Percentiles rank a stretch among this genome's conserved stretches.
These are phyloP conservation scores for Herpetomonas muscarum DNA, from an alignment of 208 protist genomes.

Conservation along the genomic window DNA sequence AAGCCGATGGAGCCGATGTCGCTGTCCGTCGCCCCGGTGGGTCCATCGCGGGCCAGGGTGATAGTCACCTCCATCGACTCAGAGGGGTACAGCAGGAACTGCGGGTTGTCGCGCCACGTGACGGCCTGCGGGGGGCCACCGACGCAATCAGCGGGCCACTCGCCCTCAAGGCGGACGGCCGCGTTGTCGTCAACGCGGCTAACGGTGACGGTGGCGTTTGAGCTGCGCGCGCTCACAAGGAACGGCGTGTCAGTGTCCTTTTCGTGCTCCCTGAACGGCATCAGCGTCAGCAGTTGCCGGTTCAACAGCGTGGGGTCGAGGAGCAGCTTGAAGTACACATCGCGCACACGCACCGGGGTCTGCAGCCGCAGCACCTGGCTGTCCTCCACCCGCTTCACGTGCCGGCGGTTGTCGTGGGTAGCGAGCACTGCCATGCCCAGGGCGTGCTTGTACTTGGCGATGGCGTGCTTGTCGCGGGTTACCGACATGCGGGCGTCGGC, in stretches of 20 bases:
- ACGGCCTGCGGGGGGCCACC: constrained; percentile 44
- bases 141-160: constrained; percentile 44
- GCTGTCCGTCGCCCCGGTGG: neutral
- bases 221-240: constrained; percentile 26
- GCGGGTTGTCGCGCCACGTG: constrained; percentile 83
- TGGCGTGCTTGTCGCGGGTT: constrained; percentile 37
- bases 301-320: constrained; percentile 2
- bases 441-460: constrained; percentile 37
- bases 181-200: constrained; percentile 30
- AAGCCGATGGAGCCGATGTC: constrained; percentile 49
- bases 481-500: constrained; percentile 63
- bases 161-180: constrained; percentile 27
- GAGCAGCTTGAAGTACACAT: constrained; percentile 24
- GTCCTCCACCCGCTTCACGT: constrained; percentile 32
- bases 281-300: constrained; percentile 24
- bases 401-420: constrained; percentile 51
- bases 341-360: constrained; percentile 16
- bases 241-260: constrained; percentile 26
- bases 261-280: constrained; percentile 35
- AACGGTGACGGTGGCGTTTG: constrained; percentile 24
- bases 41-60: constrained; percentile 23
- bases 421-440: constrained; percentile 60
- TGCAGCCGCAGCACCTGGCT: constrained; percentile 25
- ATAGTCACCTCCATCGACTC: constrained; percentile 65
- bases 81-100: constrained; percentile 77